A percentile compares a stretch with the other conserved stretches of the same genome.
Evolutionary conservation across 352 stramenopile genomes (phyloP).

Genomic region (Phytophthora europaea): DNA sequence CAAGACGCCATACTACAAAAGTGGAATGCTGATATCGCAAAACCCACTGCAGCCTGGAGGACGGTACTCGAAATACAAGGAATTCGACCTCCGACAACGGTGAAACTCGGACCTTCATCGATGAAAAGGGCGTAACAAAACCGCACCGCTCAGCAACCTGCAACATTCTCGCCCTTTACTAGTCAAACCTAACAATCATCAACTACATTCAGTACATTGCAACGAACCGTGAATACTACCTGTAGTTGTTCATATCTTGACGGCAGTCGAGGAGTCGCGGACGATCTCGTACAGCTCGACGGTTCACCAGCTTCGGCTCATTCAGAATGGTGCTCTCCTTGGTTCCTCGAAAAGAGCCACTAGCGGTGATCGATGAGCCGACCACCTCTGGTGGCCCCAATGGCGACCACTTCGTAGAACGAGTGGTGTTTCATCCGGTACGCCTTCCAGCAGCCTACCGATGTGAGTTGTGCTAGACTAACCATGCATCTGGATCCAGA

Average conservation of each 20-base stretch:
- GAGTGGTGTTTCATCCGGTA: conserved; percentile 45
- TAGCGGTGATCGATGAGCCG: conserved; percentile 38
- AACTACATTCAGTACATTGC: background rate
- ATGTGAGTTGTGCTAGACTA: background rate
- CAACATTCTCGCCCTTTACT: background rate
- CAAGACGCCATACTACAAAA: conserved; percentile 34
- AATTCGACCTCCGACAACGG: conserved; percentile 37
- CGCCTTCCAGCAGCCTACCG: background rate
- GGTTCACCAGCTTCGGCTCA: conserved; percentile 9
- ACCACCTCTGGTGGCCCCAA: conserved; percentile 5
- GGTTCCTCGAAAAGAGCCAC: conserved; percentile 32
- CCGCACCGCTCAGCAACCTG: background rate
- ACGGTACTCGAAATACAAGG: conserved; percentile 39
- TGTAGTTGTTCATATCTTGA: conserved; percentile 29
- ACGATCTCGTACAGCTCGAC: conserved; percentile 19
- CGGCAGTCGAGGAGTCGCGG: conserved; percentile 29
- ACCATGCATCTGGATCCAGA: conserved; percentile 26
- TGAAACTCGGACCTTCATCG: conserved; percentile 33
- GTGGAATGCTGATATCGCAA: conserved; percentile 42
- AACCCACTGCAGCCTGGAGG: conserved; percentile 46
- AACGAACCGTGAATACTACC: conserved; percentile 3
- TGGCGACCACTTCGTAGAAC: conserved; percentile 34
- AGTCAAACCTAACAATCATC: background rate
- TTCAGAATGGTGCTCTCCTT: conserved; percentile 36
- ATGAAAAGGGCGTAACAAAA: background rate